phyloP scores from a whole-genome alignment of 306 rosid genomes.

The Chamaecrista fasciculata region DNA sequence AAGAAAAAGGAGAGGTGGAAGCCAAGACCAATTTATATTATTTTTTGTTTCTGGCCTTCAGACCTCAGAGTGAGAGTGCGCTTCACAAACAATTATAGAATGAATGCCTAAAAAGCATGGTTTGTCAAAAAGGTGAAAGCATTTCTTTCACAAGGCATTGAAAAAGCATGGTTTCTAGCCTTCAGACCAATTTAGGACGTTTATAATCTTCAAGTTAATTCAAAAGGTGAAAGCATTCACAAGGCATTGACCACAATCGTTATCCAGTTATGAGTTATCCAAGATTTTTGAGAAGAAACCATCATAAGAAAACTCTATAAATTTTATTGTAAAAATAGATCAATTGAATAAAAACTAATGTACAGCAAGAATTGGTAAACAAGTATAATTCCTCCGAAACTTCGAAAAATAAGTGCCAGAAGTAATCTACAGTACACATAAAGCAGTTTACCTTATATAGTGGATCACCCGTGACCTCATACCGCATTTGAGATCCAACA shows the following conservation, averaged over 20 bases:
- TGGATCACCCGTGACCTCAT: slow-evolving; percentile 69
- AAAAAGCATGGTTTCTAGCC: slow-evolving; percentile 1
- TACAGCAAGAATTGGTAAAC: background rate
- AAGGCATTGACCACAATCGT: background rate
- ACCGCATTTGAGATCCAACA: slow-evolving; percentile 69
- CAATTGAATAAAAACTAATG: slow-evolving; percentile 4
- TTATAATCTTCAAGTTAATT: background rate
- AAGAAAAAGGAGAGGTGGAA: background rate
- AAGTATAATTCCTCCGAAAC: background rate
- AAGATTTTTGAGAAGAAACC: background rate
- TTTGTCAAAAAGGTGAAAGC: background rate
- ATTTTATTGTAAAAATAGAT: background rate
- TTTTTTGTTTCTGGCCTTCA: slow-evolving; percentile 13
- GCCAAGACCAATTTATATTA: background rate
- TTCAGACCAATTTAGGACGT: slow-evolving; percentile 20
- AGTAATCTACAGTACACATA: slow-evolving; percentile 1
- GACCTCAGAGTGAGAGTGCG: background rate
- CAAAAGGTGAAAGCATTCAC: background rate
- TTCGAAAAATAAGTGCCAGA: background rate
- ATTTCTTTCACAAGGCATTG: background rate
- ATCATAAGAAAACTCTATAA: background rate
- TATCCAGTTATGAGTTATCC: background rate
- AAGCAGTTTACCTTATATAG: slow-evolving; percentile 53
- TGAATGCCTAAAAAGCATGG: background rate
- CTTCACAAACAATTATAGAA: slow-evolving; percentile 5